Conservation (phyloP, 1,284 basidiomycete species). For the Coniophora puteana region DNA sequence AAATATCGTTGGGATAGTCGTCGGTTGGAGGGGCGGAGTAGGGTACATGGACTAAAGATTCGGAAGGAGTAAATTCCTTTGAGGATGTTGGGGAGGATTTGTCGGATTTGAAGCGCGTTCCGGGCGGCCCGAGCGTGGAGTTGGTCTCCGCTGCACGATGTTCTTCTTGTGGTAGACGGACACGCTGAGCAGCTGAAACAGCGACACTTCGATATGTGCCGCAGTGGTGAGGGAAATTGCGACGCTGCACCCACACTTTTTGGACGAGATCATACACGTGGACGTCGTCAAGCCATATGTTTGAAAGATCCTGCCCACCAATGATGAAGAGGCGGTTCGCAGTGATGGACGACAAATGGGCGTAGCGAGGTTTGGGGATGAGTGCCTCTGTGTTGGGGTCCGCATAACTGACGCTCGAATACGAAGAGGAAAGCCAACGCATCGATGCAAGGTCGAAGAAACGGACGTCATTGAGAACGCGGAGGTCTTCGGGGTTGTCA, state of each 20-base stretch:
- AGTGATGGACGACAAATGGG: slow-evolving; percentile 84
- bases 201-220: slow-evolving; percentile 92
- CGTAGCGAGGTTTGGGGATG: slow-evolving; percentile 80
- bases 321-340: slow-evolving; percentile 86
- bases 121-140: slow-evolving; percentile 48
- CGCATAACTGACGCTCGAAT: slow-evolving; percentile 24
- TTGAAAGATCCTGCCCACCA: slow-evolving; percentile 89
- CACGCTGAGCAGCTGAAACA: slow-evolving; percentile 63
- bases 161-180: slow-evolving; percentile 68
- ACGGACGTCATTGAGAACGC: slow-evolving; percentile 82
- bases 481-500: slow-evolving; percentile 66
- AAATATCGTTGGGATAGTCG: slow-evolving; percentile 75
- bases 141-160: slow-evolving; percentile 34
- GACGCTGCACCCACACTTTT: slow-evolving; percentile 74
- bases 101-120: slow-evolving; percentile 53
- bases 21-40: slow-evolving; percentile 70
- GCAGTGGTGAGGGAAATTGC: slow-evolving; percentile 83
- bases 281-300: slow-evolving; percentile 90
- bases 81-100: slow-evolving; percentile 31
- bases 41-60: slow-evolving; percentile 65
- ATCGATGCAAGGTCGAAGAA: slow-evolving; percentile 74
- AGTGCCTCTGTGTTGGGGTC: slow-evolving; percentile 38
- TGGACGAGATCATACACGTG: slow-evolving; percentile 79
- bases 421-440: slow-evolving; percentile 64
- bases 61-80: slow-evolving; percentile 49